A percentile compares a stretch with the other conserved stretches of the same genome.
Evolutionary conservation across 805 yeast genomes (phyloP).

Genomic region (Blastobotrys robertii): DNA sequence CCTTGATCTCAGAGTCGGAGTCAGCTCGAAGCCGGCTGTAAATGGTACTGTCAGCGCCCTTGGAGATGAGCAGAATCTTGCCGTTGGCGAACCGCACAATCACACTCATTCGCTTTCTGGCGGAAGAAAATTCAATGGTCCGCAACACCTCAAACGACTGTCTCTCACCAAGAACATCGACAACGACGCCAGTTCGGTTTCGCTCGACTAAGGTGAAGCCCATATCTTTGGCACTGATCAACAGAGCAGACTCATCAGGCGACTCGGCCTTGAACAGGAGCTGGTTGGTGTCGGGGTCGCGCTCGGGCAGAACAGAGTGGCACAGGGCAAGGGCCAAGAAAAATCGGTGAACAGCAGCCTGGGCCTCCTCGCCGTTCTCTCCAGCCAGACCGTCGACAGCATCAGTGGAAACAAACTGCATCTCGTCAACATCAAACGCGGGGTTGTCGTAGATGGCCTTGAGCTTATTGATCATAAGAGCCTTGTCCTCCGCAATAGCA

Average conservation of each 20-base stretch:
- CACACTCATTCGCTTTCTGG: slow-evolving; percentile 73
- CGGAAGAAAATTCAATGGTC: slow-evolving; percentile 54
- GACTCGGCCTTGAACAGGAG: slow-evolving; percentile 65
- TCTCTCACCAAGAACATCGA: slow-evolving; percentile 37
- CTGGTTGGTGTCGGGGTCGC: slow-evolving; percentile 25
- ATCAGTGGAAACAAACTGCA: slow-evolving; percentile 52
- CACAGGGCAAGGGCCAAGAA: slow-evolving; percentile 62
- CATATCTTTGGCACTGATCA: slow-evolving; percentile 63
- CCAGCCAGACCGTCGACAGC: slow-evolving; percentile 45
- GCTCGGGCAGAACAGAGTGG: slow-evolving; percentile 64
- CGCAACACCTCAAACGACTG: slow-evolving; percentile 42
- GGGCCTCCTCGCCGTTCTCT: slow-evolving; percentile 33
- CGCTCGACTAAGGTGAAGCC: slow-evolving; percentile 56
- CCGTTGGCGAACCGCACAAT: slow-evolving; percentile 40
- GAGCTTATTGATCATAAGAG: slow-evolving; percentile 40
- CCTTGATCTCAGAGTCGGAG: slow-evolving; percentile 31
- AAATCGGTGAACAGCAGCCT: slow-evolving; percentile 43
- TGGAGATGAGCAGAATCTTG: slow-evolving; percentile 41
- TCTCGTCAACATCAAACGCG: slow-evolving; percentile 38
- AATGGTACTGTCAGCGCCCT: slow-evolving; percentile 74
- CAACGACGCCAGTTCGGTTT: slow-evolving; percentile 37
- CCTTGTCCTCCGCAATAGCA: slow-evolving; percentile 35
- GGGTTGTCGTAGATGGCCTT: slow-evolving; percentile 31
- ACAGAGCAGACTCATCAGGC: slow-evolving; percentile 77
- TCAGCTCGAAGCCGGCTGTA: slow-evolving; percentile 33